Base-by-base conservation (phyloP, 306 rosid species). In the Corylus avellana region DNA sequence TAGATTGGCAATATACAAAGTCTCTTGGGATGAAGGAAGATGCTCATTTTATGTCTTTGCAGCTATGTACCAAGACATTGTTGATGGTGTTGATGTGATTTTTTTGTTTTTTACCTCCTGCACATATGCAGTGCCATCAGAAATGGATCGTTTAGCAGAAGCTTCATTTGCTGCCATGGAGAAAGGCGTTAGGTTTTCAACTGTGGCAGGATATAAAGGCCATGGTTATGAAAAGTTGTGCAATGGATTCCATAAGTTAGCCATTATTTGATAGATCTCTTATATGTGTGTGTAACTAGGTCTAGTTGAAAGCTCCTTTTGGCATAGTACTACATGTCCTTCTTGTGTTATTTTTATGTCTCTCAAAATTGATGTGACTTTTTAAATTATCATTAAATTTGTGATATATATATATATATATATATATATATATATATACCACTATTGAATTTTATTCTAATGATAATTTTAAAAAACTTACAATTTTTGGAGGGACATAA, bases 91-190 rank as follows among this genome's bases (percentile, higher is more conserved):
- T 47, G 89, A 82, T 68, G 82, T 82, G 29, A 85, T 85, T 73
- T 82, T 72, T 8, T 69, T 82, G 59, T 82, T 82, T 1, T 20
- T 80, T 0, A 70, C 84, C 2, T 56, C 16, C 64, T 81, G 84
- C 53, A 62, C 75, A 16, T 59, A 73, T 11, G 44, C 0, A 32
- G 75, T 54, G 8, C 82, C 84, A 54, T 53, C 79, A 1, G 78
- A 82, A n/a, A 54, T 77, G 57, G 82, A 82, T 67, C 67, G 67
- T 10, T 46, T 77, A 10, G 86, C 86, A 57, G 73, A 73, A 50
- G 78, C 86, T 73, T 50, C 86, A 20, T 82, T 85, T 84, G 49
- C 79, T 56, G 83, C 82, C 8, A 84, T 82, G 86, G 79, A 82
- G 25, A 80, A 75, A 14, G 80, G 87, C n/a, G 55, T 86, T 2